Percentiles rank a stretch among this genome's conserved stretches.
Conservation (phyloP, 2,329 filamentous ascomycete species). For the Chrysoporthe cubensis region DNA sequence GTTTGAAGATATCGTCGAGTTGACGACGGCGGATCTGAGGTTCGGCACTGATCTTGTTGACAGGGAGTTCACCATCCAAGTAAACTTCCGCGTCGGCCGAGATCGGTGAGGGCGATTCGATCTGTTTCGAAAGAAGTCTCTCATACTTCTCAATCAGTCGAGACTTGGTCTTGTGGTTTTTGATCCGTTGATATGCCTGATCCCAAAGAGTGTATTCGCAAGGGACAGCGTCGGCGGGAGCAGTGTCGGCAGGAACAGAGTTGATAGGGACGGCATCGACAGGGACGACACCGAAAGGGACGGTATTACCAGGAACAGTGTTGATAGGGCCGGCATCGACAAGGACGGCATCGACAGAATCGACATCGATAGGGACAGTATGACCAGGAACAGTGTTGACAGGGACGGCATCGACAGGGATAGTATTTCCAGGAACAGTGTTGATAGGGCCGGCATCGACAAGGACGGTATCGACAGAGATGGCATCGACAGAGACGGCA, state of each 20-base stretch:
- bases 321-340: not conserved
- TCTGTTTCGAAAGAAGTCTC: not conserved
- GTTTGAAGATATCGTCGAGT: not conserved
- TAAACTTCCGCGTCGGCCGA: not conserved
- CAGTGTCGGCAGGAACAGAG: not conserved
- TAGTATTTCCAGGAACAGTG: not conserved
- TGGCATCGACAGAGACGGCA: not conserved
- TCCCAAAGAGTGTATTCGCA: conserved; percentile 1
- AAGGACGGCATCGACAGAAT: not conserved
- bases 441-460: not conserved
- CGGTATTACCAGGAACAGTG: not conserved
- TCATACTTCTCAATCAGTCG: not conserved
- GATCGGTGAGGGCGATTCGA: not conserved
- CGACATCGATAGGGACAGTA: not conserved
- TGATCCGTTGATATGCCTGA: not conserved
- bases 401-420: not conserved
- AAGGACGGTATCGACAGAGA: not conserved
- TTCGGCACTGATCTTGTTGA: not conserved
- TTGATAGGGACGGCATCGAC: not conserved
- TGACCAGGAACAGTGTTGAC: not conserved
- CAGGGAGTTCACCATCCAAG: not conserved
- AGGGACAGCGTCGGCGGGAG: not conserved
- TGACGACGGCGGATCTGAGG: not conserved
- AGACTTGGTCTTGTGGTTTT: not conserved
- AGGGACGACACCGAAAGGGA: not conserved